Evolutionary conservation across 2,329 filamentous ascomycete genomes (phyloP), one percentile per base, ranked within the genome.

Genomic region (Cladophialophora exuberans): DNA sequence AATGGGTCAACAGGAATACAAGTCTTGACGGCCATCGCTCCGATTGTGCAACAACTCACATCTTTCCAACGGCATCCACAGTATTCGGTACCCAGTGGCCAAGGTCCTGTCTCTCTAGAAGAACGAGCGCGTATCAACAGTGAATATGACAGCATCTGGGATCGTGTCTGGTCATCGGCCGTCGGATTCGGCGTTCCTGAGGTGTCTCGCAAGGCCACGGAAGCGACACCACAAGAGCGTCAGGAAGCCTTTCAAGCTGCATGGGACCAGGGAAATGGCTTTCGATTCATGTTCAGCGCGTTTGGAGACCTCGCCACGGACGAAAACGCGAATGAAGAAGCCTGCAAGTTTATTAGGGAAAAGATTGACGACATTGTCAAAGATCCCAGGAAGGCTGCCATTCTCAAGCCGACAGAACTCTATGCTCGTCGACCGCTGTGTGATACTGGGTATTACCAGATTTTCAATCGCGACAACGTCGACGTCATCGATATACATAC

Each of bases 1-100:
- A 86, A 83, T 0, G 85, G 84, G 1, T 80, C 83, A 0, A 82
- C 83, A 0, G 84, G 84, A 1, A 79, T 87, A 1, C 84, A 87
- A 62, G 78, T 86, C 36, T 76, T 79, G 0, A 84, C 88, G 57
- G 82, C 82, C 42, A 80, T 79, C 66, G 80, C 77, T 1, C 78
- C 78, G 2, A 66, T 74, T 5, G 82, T 77, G 0, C 75, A 72
- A 4, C 68, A 78, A 1, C 60, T 88, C n/a, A 76, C 70, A 1
- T 62, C 67, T 1, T 72, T 87, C 67, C 83, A 87, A 62, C 78
- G 85, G 10, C 87, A 83, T 1, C 84, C 85, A 0, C 88, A 88
- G 59, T 69, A 85, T 4, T 80, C 80, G 0, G 63, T 87, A 1
- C 83, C 83, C 0, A 85, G 87, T 81, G 72, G 75, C 2, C 76